phyloP scores from a whole-genome alignment of 352 stramenopile genomes.

The Globisporangium viniferum region DNA sequence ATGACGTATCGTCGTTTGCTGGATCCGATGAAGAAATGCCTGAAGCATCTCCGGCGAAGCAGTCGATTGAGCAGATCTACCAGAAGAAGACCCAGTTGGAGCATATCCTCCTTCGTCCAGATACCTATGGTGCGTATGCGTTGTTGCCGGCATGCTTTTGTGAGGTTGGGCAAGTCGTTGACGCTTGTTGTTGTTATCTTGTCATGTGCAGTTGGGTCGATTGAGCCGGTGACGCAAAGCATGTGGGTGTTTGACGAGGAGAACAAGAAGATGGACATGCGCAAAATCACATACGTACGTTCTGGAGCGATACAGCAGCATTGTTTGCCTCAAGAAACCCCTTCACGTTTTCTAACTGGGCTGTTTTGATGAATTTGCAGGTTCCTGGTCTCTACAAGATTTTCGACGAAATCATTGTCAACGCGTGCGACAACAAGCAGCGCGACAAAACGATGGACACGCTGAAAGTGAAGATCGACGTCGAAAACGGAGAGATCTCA shows the following conservation, averaged over 20 bases:
- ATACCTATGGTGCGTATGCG: conserved; percentile 92
- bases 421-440: conserved; percentile 99
- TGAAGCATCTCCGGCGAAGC: conserved; percentile 37
- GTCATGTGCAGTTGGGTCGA: conserved; percentile 85
- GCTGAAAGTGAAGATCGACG: conserved; percentile 94
- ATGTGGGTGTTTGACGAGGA: conserved; percentile 92
- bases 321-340: neutral
- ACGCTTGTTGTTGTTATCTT: neutral
- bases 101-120: conserved; percentile 96
- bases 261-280: conserved; percentile 90
- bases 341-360: neutral
- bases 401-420: conserved; percentile 99
- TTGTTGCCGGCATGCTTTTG: neutral
- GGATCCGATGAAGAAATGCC: conserved; percentile 30
- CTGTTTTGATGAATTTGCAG: conserved; percentile 22
- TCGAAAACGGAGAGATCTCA: conserved; percentile 90
- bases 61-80: conserved; percentile 92
- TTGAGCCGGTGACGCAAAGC: conserved; percentile 90
- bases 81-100: conserved; percentile 98
- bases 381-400: conserved; percentile 97
- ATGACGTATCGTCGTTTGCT: conserved; percentile 27
- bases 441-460: conserved; percentile 94
- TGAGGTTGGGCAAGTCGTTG: neutral
- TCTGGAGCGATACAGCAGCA: too few relatives aligned
- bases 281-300: conserved; percentile 90